Base-by-base conservation (phyloP, 2,329 filamentous ascomycete species). In the Xylaria digitata region DNA sequence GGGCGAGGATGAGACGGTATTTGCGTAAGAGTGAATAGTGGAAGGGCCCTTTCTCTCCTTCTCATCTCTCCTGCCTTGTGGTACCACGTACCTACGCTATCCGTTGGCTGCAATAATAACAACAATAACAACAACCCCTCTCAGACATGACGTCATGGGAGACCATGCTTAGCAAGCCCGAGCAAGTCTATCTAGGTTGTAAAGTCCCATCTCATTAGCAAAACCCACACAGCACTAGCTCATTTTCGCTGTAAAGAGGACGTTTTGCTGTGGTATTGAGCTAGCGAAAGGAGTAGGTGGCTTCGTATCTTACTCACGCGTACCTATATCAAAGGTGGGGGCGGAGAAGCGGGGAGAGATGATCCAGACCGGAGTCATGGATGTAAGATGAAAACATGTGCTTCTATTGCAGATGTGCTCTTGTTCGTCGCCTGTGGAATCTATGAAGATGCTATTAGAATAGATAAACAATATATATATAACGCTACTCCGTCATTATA, bases 401-500 rank as follows among this genome's bases (percentile, higher is more conserved):
- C 26, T 32, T 50, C 48, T 50, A 34, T 50, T 50, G 6, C 23
- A 55, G 5, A 21, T 56, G 42, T 49, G 21, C 49, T 13, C 19
- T 13, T 50, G 13, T 55, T 17, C 30, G 19, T 42, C 17, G 30
- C 26, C 32, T 52, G 7, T 45, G 30, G 46, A 43, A 40, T 57
- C 43, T 61, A 61, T 45, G 37, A n/a, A 6, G 6, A 6, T 37
- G 8, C 3, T 11, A 30, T 17, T 52, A 9, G 8, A 4, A 56
- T 43, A 61, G 13, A 8, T 52, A 19, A 60, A 49, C 5, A 52
- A 26, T 2, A 11, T 3, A 15, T 58, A 57, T 17, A 13, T 42
- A 46, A 23, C 30, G 21, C 49, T 48, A 6, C 40, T 46, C 13
- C 40, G 13, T 11, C 46, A 17, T 46, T 26, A 50, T 58, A 53